Evolutionary conservation across 2,329 filamentous ascomycete genomes (phyloP), one percentile per base, ranked within the genome.

Genomic region (Rhynchosporium agropyri): DNA sequence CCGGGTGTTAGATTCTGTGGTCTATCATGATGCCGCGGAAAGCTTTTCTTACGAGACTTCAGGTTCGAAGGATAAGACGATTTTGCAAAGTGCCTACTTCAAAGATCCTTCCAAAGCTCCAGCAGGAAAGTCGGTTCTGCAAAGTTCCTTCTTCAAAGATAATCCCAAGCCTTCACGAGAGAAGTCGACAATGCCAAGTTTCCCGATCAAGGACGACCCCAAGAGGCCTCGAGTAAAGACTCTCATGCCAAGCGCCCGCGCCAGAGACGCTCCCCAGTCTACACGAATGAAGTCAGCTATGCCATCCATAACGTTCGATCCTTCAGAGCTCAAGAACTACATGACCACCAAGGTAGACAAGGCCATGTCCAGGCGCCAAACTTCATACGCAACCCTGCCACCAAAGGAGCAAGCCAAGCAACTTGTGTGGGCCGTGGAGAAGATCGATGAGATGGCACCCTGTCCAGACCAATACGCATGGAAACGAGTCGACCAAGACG

Each of bases 381-480:
- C 49, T 7, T n/a, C n/a, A 1, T 56, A 42, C 13, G 33, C 51
- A 10, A 50, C 48, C 13, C 54, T 64, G 2, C 5, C 62, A 5
- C 46, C 54, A 2, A 43, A 49, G 13, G 61, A 66, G 31, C 48
- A 58, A 8, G 42, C 36, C 4, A 33, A 49, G 10, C 62, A 64
- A n/a, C 51, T 62, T 10, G 29, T 48, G 6, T 64, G 62, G 60
- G 62, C 56, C 1, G 8, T 55, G 10, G 15, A 36, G 3, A 58
- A 60, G 45, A 54, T 91, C 63, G 73, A 70, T 67, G 51, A 67
- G 1, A 77, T 83, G 75, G 87, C 86, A 0, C 48, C 71, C 0
- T 91, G 88, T 71, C 78, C 80, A 0, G 50, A 65, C 29, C 13
- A 43, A 1, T 51, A n/a, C 26, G 86, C 86, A 0, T 90, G 53